Evolutionary conservation across 257 asterid species (phyloP), one percentile per base, ranked within the genome.

Genomic region (Scutellaria minor): DNA sequence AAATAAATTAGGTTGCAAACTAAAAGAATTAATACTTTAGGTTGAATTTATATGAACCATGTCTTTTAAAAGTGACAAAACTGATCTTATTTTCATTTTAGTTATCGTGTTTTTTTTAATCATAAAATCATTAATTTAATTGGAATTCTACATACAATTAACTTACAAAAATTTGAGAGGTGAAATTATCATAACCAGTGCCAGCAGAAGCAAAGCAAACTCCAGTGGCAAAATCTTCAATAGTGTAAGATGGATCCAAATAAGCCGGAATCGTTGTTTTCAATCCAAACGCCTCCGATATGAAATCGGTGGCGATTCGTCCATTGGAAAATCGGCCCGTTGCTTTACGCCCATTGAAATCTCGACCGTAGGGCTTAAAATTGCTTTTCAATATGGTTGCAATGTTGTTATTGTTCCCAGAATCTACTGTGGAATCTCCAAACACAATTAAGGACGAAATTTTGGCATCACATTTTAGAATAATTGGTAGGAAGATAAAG

Each of bases 131-230:
- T 24, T 24, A 24, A 24, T 24, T 24, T 24, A 24, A 24, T 24
- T 22, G 27, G 27, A 22, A 22, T 22, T 22, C 27, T 22, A 22
- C 27, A 22, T 22, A 22, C 27, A 2, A 22, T 2, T 22, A 22
- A 22, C 2, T 22, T 80, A 87, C 96, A 39, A 86, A 83, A 52
- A 91, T 77, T 42, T 78, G 37, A 2, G 98, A 85, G 27, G 96
- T 92, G 39, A 70, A 61, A 76, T 83, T 82, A 15, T 92, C 93
- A 40, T 75, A 90, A 14, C 96, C 98, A 27, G 96, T 85, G 27
- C 96, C 96, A 51, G 98, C 96, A 5, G 96, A 92, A 48, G 98
- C 96, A 74, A 92, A 92, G 76, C 96, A 83, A 65, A 89, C 96
- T 1, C 97, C 95, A 0, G 89, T 77, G n/a, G 89, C 86, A 7